Conservation (phyloP, 257 asterid species). For the Lycium ferocissimum region DNA sequence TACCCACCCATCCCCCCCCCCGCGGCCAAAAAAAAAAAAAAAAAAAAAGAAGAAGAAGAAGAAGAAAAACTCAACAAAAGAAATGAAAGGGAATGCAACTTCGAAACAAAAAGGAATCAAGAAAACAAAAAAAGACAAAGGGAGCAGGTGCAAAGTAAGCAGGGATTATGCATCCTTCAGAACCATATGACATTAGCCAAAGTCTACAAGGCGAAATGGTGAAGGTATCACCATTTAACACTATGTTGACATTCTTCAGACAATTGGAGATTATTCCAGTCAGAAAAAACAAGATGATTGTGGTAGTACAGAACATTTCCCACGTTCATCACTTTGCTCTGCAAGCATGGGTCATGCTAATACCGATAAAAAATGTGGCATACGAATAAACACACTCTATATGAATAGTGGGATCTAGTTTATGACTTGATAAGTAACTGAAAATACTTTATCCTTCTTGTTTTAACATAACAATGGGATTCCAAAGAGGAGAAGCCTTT, state of each 20-base stretch:
- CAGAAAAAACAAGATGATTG: neutral
- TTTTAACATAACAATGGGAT: neutral
- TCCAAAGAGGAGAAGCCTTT: neutral
- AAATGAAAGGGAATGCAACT: neutral
- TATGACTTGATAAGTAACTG: neutral
- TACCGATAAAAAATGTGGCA: neutral
- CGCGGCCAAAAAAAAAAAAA: too few relatives aligned
- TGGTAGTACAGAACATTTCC: neutral
- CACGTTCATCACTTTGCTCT: neutral
- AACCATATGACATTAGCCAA: neutral
- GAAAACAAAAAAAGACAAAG: neutral
- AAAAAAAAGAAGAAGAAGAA: too few relatives aligned
- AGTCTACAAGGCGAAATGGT: neutral
- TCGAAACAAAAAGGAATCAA: too few relatives aligned
- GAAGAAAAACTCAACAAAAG: too few relatives aligned
- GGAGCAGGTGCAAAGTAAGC: neutral
- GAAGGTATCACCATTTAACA: neutral
- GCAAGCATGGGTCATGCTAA: neutral
- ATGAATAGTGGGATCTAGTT: neutral
- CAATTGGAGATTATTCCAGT: neutral
- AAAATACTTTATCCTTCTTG: neutral
- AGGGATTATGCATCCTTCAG: slow-evolving; percentile 1
- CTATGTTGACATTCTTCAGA: neutral
- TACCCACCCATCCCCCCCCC: too few relatives aligned
- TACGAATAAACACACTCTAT: neutral